Evolutionary conservation across 2,329 filamentous ascomycete species (phyloP).

Genomic region (Saccharata proteae): DNA sequence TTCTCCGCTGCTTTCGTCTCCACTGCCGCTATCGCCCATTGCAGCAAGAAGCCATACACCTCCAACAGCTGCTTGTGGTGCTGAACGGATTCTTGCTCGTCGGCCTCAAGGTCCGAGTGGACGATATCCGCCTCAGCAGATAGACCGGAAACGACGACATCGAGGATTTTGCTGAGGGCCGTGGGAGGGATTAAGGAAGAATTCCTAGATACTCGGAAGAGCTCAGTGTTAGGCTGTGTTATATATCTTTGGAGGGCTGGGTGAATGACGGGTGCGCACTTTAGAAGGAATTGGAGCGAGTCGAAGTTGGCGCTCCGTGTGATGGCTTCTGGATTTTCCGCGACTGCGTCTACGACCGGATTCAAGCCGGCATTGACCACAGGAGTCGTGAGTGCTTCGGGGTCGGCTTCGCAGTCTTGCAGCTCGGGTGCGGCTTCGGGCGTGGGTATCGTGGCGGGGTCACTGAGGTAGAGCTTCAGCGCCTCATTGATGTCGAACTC

Average conservation of each 20-base stretch:
- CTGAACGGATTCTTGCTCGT: slow-evolving; percentile 76
- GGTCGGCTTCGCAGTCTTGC: slow-evolving; percentile 84
- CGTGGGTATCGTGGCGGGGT: slow-evolving; percentile 70
- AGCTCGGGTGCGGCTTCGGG: slow-evolving; percentile 75
- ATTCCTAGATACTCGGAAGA: slow-evolving; percentile 59
- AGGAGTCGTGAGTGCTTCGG: slow-evolving; percentile 65
- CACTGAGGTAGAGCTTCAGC: slow-evolving; percentile 92
- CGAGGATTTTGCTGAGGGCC: slow-evolving; percentile 83
- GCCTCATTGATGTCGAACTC: slow-evolving; percentile 94
- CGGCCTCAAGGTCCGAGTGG: slow-evolving; percentile 74
- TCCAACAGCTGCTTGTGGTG: slow-evolving; percentile 89
- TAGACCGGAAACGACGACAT: slow-evolving; percentile 75
- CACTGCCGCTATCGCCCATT: slow-evolving; percentile 91
- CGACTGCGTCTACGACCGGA: slow-evolving; percentile 82
- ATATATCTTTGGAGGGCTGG: slow-evolving; percentile 16
- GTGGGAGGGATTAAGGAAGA: slow-evolving; percentile 67
- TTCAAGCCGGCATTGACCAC: slow-evolving; percentile 80
- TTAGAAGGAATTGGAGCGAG: slow-evolving; percentile 88
- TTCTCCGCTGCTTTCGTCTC: slow-evolving; percentile 91
- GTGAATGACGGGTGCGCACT: slow-evolving; percentile 61
- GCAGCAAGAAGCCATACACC: slow-evolving; percentile 84
- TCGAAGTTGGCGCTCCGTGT: slow-evolving; percentile 70
- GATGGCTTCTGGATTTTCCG: slow-evolving; percentile 83
- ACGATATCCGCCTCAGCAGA: slow-evolving; percentile 76
- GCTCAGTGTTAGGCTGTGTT: slow-evolving; percentile 47